Conservation (phyloP, 2,329 filamentous ascomycete genomes). For the Pseudocercospora pini-densiflorae region DNA sequence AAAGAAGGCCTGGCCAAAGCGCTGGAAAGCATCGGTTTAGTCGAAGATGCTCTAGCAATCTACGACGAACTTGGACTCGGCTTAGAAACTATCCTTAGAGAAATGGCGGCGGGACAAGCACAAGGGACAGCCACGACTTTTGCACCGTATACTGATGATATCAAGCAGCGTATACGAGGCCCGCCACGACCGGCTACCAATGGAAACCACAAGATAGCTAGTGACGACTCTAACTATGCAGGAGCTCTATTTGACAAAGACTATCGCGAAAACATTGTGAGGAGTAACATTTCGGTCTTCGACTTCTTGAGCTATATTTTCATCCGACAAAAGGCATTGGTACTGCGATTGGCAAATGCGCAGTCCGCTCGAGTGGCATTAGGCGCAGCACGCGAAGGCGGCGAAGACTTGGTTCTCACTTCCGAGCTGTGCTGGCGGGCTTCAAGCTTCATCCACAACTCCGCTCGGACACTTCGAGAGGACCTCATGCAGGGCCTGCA, state of each 20-base stretch:
- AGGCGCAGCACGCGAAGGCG: constrained; percentile 41
- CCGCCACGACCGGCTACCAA: constrained; percentile 21
- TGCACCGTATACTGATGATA: constrained; percentile 72
- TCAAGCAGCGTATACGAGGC: constrained; percentile 47
- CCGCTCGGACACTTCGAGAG: constrained; percentile 76
- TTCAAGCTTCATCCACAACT: constrained; percentile 80
- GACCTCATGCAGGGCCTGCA: constrained; percentile 61
- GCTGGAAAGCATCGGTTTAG: constrained; percentile 93
- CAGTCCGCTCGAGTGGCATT: constrained; percentile 48
- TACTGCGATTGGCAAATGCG: constrained; percentile 81
- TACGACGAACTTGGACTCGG: constrained; percentile 94
- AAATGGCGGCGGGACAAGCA: constrained; percentile 65
- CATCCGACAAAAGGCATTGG: constrained; percentile 79
- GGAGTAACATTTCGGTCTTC: constrained; percentile 94
- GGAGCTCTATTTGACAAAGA: constrained; percentile 61
- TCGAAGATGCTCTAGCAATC: constrained; percentile 91
- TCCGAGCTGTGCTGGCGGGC: constrained; percentile 84
- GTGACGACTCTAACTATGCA: constrained; percentile 23
- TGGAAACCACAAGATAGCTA: constrained; percentile 20
- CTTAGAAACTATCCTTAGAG: constrained; percentile 78
- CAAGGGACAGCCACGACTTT: constrained; percentile 74
- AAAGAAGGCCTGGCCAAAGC: constrained; percentile 94
- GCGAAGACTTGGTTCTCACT: constrained; percentile 77
- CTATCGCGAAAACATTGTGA: constrained; percentile 89
- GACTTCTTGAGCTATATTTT: constrained; percentile 97